Conservation (phyloP, 2,329 filamentous ascomycete genomes). For the Truncatella angustata region DNA sequence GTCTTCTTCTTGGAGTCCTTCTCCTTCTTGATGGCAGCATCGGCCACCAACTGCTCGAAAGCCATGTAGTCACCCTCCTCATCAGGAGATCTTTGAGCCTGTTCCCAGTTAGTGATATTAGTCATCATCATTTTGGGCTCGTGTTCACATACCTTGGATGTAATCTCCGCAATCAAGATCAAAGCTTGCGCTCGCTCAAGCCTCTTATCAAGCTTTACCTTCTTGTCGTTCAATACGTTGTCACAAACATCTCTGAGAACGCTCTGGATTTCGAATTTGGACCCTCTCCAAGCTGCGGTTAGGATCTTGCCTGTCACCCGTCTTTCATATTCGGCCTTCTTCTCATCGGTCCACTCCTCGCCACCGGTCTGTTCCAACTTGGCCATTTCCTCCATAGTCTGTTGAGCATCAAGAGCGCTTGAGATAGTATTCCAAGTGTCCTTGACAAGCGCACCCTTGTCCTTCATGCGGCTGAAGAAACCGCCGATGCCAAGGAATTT, state of each 20-base stretch:
- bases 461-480: constrained; percentile 90
- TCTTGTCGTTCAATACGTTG: constrained; percentile 74
- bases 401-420: constrained; percentile 93
- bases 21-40: constrained; percentile 94
- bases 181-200: constrained; percentile 89
- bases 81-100: constrained; percentile 87
- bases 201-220: constrained; percentile 78
- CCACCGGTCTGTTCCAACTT: constrained; percentile 92
- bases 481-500: constrained; percentile 96
- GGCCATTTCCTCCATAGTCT: constrained; percentile 99
- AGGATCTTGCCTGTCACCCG: constrained; percentile 97
- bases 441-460: constrained; percentile 95
- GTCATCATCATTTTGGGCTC: neutral
- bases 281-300: constrained; percentile 92
- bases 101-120: constrained; percentile 2
- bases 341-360: constrained; percentile 98
- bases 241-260: constrained; percentile 95
- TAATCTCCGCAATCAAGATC: constrained; percentile 84
- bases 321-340: constrained; percentile 91
- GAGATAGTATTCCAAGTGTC: constrained; percentile 98
- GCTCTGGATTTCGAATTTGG: constrained; percentile 97
- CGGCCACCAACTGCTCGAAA: constrained; percentile 96
- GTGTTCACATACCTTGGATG: constrained; percentile 65
- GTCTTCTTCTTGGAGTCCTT: constrained; percentile 71
- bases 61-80: constrained; percentile 99